Evolutionary conservation across 768 basidiomycete genomes (phyloP), one percentile per base, ranked within the genome.

Genomic region (Naematelia aurantialba): DNA sequence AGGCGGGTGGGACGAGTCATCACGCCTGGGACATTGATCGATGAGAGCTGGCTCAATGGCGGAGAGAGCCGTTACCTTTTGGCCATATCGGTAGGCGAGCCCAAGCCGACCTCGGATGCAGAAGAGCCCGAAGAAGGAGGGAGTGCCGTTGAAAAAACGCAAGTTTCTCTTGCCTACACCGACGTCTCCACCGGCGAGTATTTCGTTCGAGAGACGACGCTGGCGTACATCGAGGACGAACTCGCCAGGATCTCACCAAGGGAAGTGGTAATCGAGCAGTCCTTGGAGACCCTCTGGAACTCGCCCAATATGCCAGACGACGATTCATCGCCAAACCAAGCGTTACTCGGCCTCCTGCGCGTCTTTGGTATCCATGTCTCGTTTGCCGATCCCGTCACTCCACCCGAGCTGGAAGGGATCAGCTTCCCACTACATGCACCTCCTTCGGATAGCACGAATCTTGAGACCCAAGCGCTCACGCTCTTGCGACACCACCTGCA

Each of bases 141-240:
- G 39, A 42, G 58, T 61, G 55, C 11, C 26, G 25, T 73, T 5
- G 45, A 46, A 45, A 58, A n/a, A 14, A 59, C 85, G n/a, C 22
- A 11, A 14, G 25, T 78, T 19, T 90, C 89, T 1, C 79, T 98
- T 42, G 91, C 92, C 4, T 97, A 92, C 87, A 91, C 89, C 24
- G 93, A 98, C 72, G 84, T 96, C 17, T 92, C 93, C 13, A 96
- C 92, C 0, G 70, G 75, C n/a, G 92, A 94, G 70, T 90, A 94
- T 75, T 91, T 88, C 75, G 86, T 88, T 11, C 89, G 89, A 63
- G 73, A 76, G 4, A 81, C 83, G 11, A 76, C 80, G 1, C 49
- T 81, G 14, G 83, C 84, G 22, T 79, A 73, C 42, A 77, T 98
- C 27, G 83, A 84, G 55, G 91, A 96, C 68, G 88, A 94, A 61